phyloP scores from a whole-genome alignment of 2,329 filamentous ascomycete genomes.

The Penicillium psychrosexuale region DNA sequence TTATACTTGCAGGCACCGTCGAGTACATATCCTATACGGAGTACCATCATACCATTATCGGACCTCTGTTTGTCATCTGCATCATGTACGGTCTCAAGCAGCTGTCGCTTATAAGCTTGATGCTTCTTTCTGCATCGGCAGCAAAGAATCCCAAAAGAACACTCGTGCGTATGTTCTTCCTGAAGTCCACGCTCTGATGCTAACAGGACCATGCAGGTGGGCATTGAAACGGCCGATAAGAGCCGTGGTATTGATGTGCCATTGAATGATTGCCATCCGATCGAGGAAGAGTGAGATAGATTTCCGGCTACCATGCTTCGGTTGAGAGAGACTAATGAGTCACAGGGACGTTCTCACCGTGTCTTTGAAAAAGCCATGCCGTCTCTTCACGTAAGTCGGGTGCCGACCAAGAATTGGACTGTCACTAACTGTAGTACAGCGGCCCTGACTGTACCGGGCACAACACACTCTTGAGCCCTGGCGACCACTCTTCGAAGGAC shows the following conservation, averaged over 20 bases:
- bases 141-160: slow-evolving; percentile 13
- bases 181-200: not conserved
- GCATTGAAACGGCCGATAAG: slow-evolving; percentile 18
- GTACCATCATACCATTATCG: not conserved
- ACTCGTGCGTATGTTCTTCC: slow-evolving; percentile 2
- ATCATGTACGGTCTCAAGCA: slow-evolving; percentile 23
- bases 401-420: not conserved
- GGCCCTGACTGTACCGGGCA: slow-evolving; percentile 22
- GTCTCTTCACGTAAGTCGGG: slow-evolving; percentile 24
- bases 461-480: slow-evolving; percentile 22
- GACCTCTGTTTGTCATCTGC: not conserved
- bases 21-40: not conserved
- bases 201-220: slow-evolving; percentile 16
- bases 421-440: not conserved
- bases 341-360: slow-evolving; percentile 20
- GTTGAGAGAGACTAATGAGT: not conserved
- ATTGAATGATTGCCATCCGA: slow-evolving; percentile 21
- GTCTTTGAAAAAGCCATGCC: slow-evolving; percentile 23
- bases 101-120: slow-evolving; percentile 21
- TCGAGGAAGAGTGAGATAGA: slow-evolving; percentile 23
- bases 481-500: slow-evolving; percentile 21
- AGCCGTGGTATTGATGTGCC: slow-evolving; percentile 21
- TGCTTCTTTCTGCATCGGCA: slow-evolving; percentile 20
- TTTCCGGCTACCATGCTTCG: not conserved
- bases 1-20: not conserved